Evolutionary conservation across 805 yeast species (phyloP).

Genomic region (Saccharomycopsis amapae): DNA sequence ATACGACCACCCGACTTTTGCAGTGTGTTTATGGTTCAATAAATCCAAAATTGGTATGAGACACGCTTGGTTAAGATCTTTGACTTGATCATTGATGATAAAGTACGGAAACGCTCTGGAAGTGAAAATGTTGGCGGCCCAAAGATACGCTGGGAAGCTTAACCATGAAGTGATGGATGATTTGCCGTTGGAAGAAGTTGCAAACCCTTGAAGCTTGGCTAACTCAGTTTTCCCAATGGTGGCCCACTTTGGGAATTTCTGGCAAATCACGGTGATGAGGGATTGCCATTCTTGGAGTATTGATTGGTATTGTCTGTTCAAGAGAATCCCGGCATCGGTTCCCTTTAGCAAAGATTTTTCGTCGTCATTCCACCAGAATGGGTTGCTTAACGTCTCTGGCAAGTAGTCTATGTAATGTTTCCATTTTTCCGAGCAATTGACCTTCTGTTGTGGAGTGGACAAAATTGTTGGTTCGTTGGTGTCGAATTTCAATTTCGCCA

Average conservation of each 20-base stretch:
- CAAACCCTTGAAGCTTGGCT: not conserved
- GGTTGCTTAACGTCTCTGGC: conserved; percentile 48
- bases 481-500: conserved; percentile 38
- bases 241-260: too few species aligned
- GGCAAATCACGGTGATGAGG: conserved; percentile 6
- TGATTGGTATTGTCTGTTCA: conserved; percentile 38
- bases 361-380: conserved; percentile 55
- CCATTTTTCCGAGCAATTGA: conserved; percentile 26
- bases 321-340: conserved; percentile 57
- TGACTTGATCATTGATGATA: conserved; percentile 32
- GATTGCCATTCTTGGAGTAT: conserved; percentile 56
- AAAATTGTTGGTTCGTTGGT: conserved; percentile 20
- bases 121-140: conserved; percentile 66
- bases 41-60: conserved; percentile 73
- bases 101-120: conserved; percentile 79
- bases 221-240: not conserved
- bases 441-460: conserved; percentile 18
- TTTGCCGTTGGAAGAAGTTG: not conserved
- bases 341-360: conserved; percentile 51
- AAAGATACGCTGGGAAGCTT: conserved; percentile 58
- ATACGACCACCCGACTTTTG: conserved; percentile 58
- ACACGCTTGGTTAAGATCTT: conserved; percentile 40
- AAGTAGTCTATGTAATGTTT: conserved; percentile 42
- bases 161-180: conserved; percentile 38
- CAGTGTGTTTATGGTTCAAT: conserved; percentile 60